phyloP scores from a whole-genome alignment of 768 basidiomycete genomes.

The Calvatia gigantea region DNA sequence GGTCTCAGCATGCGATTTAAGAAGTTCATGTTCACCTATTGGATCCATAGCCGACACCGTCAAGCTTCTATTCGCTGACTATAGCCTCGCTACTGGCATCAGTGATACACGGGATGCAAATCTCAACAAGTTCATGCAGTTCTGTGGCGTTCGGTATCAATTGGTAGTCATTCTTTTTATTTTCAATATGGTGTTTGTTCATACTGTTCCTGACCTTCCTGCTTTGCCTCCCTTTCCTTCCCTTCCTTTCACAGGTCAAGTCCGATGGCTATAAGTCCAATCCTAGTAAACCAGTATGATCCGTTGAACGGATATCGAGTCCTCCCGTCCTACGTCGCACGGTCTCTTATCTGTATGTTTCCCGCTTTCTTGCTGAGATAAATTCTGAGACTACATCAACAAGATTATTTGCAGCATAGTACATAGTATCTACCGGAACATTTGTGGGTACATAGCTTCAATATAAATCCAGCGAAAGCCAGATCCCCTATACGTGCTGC shows the following conservation, averaged over 20 bases:
- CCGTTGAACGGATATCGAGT: background rate
- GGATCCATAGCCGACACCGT: conserved; percentile 25
- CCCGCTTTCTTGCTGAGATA: too few relatives aligned
- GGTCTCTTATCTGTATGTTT: too few relatives aligned
- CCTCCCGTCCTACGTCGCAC: too few relatives aligned
- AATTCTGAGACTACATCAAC: too few relatives aligned
- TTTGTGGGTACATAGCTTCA: too few relatives aligned
- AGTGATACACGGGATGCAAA: conserved; percentile 43
- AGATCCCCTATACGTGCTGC: too few relatives aligned
- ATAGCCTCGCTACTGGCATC: conserved; percentile 32
- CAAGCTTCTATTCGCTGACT: conserved; percentile 34
- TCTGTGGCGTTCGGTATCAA: conserved; percentile 55
- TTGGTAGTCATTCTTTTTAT: conserved; percentile 36
- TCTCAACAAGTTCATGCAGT: conserved; percentile 53
- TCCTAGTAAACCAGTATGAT: background rate
- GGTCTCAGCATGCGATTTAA: conserved; percentile 16
- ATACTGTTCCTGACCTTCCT: background rate
- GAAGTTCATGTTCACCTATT: background rate
- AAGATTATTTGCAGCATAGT: too few relatives aligned
- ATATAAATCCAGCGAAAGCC: too few relatives aligned
- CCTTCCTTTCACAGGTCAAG: conserved; percentile 1
- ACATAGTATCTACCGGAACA: too few relatives aligned
- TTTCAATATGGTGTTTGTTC: background rate
- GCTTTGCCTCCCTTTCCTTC: background rate
- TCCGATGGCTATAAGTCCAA: background rate